These are phyloP conservation scores for Carex scoparia DNA, from an alignment of 176 grass and related monocot species.

Conservation along the genomic window DNA sequence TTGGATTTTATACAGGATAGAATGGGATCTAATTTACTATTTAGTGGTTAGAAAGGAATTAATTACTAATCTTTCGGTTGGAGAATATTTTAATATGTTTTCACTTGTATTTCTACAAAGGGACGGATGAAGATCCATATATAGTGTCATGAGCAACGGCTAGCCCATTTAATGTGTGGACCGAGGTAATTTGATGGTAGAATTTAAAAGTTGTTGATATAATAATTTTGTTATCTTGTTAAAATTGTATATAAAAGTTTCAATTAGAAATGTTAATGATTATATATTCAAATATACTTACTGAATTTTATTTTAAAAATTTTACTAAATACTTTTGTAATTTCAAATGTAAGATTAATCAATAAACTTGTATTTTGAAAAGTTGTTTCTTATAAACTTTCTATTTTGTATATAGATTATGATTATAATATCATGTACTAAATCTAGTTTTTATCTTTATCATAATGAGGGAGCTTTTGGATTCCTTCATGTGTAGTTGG, in stretches of 20 bases:
- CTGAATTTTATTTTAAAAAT: neutral
- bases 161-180: neutral
- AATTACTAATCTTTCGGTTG: neutral
- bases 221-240: neutral
- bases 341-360: neutral
- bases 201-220: neutral
- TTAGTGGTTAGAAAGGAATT: neutral
- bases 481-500: neutral
- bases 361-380: neutral
- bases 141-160: neutral
- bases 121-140: neutral
- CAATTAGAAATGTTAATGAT: neutral
- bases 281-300: neutral
- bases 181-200: neutral
- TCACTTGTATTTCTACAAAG: neutral
- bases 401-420: neutral
- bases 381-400: neutral
- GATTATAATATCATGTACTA: neutral
- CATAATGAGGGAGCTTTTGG: neutral
- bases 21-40: too few relatives aligned
- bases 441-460: neutral
- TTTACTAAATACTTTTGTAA: neutral
- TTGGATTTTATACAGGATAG: too few relatives aligned
- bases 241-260: neutral
- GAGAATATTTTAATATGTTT: neutral